A percentile compares a stretch with the other conserved stretches of the same genome.
phyloP scores from a whole-genome alignment of 2,329 filamentous ascomycete species.

The Albifimbria verrucaria region DNA sequence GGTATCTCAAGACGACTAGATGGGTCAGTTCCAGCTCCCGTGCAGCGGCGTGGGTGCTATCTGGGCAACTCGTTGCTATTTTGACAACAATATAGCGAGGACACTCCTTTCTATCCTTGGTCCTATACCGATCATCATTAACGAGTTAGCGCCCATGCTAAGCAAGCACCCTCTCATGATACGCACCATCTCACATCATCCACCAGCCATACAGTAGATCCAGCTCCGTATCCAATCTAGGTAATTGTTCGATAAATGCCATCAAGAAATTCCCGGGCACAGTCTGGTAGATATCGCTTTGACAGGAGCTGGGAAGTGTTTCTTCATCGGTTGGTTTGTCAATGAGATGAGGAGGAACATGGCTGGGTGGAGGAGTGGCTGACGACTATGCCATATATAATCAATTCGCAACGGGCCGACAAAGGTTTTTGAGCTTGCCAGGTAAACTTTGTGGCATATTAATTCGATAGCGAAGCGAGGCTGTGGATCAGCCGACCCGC shows the following conservation, averaged over 20 bases:
- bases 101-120: not conserved
- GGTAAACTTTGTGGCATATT: too few species aligned
- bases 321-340: slow-evolving; percentile 13
- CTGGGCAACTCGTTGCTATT: not conserved
- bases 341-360: not conserved
- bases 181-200: slow-evolving; percentile 10
- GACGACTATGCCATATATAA: too few species aligned
- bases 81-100: not conserved
- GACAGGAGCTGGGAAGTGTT: slow-evolving; percentile 5
- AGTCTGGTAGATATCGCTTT: slow-evolving; percentile 9
- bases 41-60: not conserved
- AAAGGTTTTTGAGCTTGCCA: too few species aligned
- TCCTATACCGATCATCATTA: not conserved
- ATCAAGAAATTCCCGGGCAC: slow-evolving; percentile 23
- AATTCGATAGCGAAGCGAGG: too few species aligned
- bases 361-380: not conserved
- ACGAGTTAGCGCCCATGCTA: not conserved
- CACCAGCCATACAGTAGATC: slow-evolving; percentile 34
- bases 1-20: not conserved
- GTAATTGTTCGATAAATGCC: slow-evolving; percentile 27
- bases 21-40: not conserved
- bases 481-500: too few species aligned
- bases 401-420: too few species aligned
- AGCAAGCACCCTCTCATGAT: not conserved
- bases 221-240: slow-evolving; percentile 30